These are phyloP conservation scores for Aspergillus puulaauensis DNA, from an alignment of 2,329 filamentous ascomycete genomes.

Conservation along the genomic window DNA sequence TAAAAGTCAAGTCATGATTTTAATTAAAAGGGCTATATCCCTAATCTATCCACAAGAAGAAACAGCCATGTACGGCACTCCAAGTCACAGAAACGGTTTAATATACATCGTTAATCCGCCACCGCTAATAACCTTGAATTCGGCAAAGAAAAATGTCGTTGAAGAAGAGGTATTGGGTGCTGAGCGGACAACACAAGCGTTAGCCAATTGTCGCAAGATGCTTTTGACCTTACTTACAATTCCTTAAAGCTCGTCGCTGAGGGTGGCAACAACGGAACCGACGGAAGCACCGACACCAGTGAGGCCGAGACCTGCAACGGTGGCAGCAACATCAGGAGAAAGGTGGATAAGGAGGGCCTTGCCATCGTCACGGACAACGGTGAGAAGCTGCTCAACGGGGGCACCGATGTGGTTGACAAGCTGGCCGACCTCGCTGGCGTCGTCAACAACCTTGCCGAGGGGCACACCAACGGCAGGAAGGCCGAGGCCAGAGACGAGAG, in stretches of 20 bases:
- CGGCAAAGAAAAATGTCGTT: background rate
- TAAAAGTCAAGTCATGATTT: background rate
- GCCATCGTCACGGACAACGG: constrained; percentile 27
- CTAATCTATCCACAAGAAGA: constrained; percentile 3
- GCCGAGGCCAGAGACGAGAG: constrained; percentile 23
- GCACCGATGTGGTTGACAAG: constrained; percentile 28
- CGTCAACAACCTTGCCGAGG: constrained; percentile 26
- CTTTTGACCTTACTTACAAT: background rate
- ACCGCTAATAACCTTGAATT: background rate
- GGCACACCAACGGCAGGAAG: constrained; percentile 28
- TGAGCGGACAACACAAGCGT: background rate
- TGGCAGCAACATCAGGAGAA: constrained; percentile 17
- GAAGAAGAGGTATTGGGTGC: background rate
- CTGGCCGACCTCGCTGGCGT: constrained; percentile 16
- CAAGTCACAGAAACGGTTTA: constrained; percentile 6
- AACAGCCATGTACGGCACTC: background rate
- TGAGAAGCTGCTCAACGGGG: constrained; percentile 25
- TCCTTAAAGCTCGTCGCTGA: constrained; percentile 27
- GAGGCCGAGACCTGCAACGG: constrained; percentile 16
- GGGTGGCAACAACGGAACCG: constrained; percentile 23
- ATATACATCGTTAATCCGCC: constrained; percentile 5
- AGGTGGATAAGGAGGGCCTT: constrained; percentile 33
- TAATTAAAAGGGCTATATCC: constrained; percentile 4
- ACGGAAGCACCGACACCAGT: constrained; percentile 16
- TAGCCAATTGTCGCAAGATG: background rate